A percentile compares a stretch with the other conserved stretches of the same genome.
Conservation (phyloP, 495 filamentous ascomycete species). For the Hyaloscypha variabilis region DNA sequence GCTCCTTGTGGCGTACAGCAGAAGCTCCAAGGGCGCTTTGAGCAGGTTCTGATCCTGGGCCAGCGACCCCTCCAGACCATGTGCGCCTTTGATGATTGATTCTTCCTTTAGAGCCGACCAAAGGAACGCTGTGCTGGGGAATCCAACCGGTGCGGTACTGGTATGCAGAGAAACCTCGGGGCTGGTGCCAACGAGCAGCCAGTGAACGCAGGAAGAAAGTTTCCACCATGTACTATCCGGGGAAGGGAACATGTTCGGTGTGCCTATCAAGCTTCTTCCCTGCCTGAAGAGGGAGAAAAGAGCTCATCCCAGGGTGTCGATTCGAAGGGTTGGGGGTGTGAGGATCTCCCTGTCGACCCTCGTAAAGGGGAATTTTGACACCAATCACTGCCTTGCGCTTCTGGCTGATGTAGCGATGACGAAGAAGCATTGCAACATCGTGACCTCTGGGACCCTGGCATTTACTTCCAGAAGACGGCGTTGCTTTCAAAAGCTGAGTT, state of each 20-base stretch:
- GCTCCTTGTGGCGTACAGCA: neutral
- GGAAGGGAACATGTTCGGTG: constrained; percentile 20
- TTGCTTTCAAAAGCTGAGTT: constrained; percentile 12
- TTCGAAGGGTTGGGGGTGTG: neutral
- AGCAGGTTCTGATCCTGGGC: constrained; percentile 10
- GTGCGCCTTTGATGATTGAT: neutral
- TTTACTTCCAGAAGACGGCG: constrained; percentile 9
- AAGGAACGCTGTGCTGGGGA: neutral
- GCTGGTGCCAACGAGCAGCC: neutral
- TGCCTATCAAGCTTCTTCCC: constrained; percentile 26
- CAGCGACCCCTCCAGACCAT: constrained; percentile 3
- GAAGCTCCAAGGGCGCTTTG: constrained; percentile 9
- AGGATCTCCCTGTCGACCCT: constrained; percentile 2
- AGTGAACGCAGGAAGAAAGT: constrained; percentile 1
- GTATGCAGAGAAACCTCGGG: neutral
- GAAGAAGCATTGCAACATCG: neutral
- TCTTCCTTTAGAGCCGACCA: neutral
- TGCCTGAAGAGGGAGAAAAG: constrained; percentile 6
- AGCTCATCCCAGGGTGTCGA: constrained; percentile 1
- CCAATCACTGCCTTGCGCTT: constrained; percentile 1
- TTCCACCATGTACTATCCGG: neutral
- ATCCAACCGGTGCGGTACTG: neutral
- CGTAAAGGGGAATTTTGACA: constrained; percentile 2
- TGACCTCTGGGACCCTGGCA: neutral
- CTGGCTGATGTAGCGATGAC: constrained; percentile 13